These are phyloP conservation scores for Leonotis leonurus DNA, from an alignment of 257 asterid genomes.

Conservation along the genomic window DNA sequence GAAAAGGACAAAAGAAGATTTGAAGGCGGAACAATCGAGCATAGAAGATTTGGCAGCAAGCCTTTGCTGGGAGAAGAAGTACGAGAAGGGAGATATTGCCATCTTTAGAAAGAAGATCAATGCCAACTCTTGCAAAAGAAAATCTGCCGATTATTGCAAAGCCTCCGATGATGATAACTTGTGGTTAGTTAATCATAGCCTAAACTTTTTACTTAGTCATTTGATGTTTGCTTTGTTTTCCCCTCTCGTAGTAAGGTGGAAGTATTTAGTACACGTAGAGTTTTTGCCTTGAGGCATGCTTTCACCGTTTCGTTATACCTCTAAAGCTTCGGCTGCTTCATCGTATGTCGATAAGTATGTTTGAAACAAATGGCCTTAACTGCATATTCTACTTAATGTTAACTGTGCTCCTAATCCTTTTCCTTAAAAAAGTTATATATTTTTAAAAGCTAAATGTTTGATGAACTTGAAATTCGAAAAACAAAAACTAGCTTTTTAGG, in stretches of 20 bases:
- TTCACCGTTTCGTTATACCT: too few relatives aligned
- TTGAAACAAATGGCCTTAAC: too few relatives aligned
- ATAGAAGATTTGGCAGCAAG: constrained; percentile 76
- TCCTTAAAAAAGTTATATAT: too few relatives aligned
- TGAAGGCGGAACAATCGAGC: constrained; percentile 66
- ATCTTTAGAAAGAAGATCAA: constrained; percentile 64
- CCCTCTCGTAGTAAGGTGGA: background rate
- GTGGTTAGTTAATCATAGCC: constrained; percentile 47
- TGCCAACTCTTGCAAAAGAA: constrained; percentile 50
- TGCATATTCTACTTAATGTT: too few relatives aligned
- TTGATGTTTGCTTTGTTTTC: background rate
- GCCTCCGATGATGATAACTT: constrained; percentile 55
- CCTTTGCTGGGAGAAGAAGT: constrained; percentile 98
- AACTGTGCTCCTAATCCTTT: too few relatives aligned
- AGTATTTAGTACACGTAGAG: too few relatives aligned
- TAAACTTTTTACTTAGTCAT: background rate
- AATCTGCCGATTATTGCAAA: constrained; percentile 47
- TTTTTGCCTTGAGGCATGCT: too few relatives aligned
- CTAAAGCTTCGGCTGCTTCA: too few relatives aligned
- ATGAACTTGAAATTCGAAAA: background rate
- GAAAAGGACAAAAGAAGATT: constrained; percentile 77
- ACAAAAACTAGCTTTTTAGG: background rate
- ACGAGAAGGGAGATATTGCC: constrained; percentile 84
- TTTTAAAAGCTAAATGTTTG: too few relatives aligned
- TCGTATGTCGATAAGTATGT: too few relatives aligned